Base-by-base conservation (phyloP, 169 alveolate species). In the Ichthyophthirius multifiliis region DNA sequence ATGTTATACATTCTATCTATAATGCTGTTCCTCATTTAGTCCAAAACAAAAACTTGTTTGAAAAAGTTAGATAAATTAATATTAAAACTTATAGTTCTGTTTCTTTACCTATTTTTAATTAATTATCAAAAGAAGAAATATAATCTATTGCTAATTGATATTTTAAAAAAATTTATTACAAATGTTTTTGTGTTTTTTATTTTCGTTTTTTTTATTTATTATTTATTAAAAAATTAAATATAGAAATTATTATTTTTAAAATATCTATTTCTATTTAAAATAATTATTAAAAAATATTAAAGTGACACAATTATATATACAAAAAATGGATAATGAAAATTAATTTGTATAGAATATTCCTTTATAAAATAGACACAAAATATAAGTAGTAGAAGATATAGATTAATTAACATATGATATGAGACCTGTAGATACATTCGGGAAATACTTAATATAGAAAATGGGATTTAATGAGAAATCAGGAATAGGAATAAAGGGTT, bases 391-490 rank as follows among this genome's bases (percentile, higher is more conserved):
- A 3, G 71, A 55, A 20, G 71, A 55, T 7, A 27, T 55, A 10
- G 12, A 34, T 20, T 27, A 16, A 18, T 34, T 27, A 27, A 16
- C 71, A 18, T 55, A 55, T 55, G 71, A 55, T 23, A 27, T 2
- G 23, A 55, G 23, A 39, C 85, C 85, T 2, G 78, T 78, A 18
- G 77, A 62, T 20, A 75, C 79, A 9, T 78, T 78, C 64, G 85
- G 85, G 12, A 65, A 44, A 64, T 62, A 39, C 23, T 37, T 78
- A 16, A 32, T 78, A 15, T 34, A 43, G 31, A 64, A 78, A n/a
- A 23, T 64, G 34, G 85, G 85, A 20, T 78, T 63, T 30, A 45
- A 37, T 35, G 75, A 78, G 12, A 75, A 75, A 64, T n/a, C 44
- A 65, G 85, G 85, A 7, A 44, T 78, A 18, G 85, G 85, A 7